Conservation (phyloP, 305 asterid genomes). For the Stenogyne calaminthoides region DNA sequence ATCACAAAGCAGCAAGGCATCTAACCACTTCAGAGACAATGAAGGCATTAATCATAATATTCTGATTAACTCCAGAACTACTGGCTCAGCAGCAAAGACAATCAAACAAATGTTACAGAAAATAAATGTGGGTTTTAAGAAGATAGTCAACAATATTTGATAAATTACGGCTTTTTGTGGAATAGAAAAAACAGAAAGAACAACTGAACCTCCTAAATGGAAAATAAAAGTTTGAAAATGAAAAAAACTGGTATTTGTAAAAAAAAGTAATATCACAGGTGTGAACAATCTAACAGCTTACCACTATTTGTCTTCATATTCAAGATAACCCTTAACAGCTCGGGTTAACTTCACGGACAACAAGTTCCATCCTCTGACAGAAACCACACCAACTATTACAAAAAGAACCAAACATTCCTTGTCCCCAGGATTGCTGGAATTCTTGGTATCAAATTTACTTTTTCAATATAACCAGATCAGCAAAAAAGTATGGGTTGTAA, state of each 20-base stretch:
- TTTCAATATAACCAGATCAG: conserved; percentile 71
- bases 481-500: conserved; percentile 59
- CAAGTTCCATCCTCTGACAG: conserved; percentile 94
- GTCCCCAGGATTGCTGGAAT: conserved; percentile 47
- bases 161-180: neutral
- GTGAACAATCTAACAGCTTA: conserved; percentile 43
- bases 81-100: conserved; percentile 2
- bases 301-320: conserved; percentile 51
- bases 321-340: conserved; percentile 61
- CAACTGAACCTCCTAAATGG: neutral
- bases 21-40: neutral
- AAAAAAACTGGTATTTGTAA: neutral
- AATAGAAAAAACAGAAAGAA: neutral
- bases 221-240: neutral
- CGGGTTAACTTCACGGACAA: conserved; percentile 95
- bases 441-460: conserved; percentile 53
- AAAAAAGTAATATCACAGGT: conserved; percentile 20
- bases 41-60: neutral
- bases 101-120: neutral
- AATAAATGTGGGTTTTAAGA: no score
- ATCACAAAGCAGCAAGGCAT: neutral
- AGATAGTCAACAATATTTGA: no score
- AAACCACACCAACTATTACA: conserved; percentile 91
- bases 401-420: conserved; percentile 78
- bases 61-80: conserved; percentile 1